phyloP scores from a whole-genome alignment of 768 basidiomycete genomes.

The Phlebiopsis gigantea region DNA sequence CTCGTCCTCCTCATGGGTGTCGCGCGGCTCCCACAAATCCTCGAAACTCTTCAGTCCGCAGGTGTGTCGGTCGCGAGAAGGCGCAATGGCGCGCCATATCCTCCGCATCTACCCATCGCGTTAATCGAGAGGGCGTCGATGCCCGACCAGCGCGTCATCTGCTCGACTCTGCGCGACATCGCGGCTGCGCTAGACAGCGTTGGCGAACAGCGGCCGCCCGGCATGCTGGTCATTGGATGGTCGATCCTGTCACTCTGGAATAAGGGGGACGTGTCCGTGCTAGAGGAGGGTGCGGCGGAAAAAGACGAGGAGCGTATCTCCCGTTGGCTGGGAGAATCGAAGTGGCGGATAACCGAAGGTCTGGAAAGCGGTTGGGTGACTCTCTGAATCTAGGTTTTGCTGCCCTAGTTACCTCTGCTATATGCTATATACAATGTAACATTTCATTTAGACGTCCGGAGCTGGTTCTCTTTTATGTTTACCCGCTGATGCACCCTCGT shows the following conservation, averaged over 20 bases:
- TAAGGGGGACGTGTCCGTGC: constrained; percentile 60
- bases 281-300: constrained; percentile 50
- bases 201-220: constrained; percentile 89
- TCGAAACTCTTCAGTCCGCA: constrained; percentile 46
- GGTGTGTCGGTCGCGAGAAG: constrained; percentile 13
- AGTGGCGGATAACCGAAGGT: constrained; percentile 66
- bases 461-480: too few relatives aligned
- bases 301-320: constrained; percentile 42
- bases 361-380: constrained; percentile 39
- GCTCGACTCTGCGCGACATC: constrained; percentile 71
- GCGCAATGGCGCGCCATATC: constrained; percentile 59
- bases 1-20: constrained; percentile 93
- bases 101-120: constrained; percentile 75
- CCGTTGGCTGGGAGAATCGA: constrained; percentile 55
- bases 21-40: constrained; percentile 70
- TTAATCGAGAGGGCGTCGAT: constrained; percentile 94
- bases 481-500: too few relatives aligned
- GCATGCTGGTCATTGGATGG: constrained; percentile 97
- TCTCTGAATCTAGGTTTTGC: neutral
- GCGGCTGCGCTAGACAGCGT: constrained; percentile 62
- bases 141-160: constrained; percentile 84
- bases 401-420: too few relatives aligned
- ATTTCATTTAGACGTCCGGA: too few relatives aligned
- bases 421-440: too few relatives aligned
- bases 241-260: constrained; percentile 73